Evolutionary conservation across 176 grass and related monocot genomes (phyloP).

Genomic region (Bromus sterilis): DNA sequence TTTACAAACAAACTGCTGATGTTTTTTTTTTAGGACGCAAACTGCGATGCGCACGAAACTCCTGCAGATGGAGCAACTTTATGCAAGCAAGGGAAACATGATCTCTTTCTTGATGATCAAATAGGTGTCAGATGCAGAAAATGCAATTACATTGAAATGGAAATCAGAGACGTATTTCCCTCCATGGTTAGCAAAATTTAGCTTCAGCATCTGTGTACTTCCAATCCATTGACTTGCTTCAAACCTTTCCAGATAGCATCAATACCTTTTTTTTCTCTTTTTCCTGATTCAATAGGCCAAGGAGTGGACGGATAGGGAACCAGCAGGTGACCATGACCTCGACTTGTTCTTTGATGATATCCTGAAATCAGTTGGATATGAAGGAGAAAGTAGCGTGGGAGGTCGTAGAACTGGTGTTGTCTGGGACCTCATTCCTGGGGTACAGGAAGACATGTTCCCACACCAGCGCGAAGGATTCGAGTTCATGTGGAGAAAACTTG

Average conservation of each 20-base stretch:
- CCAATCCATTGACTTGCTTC: too few relatives aligned
- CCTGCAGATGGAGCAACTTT: background rate
- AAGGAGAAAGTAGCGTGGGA: background rate
- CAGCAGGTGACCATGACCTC: background rate
- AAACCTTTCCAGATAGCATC: too few relatives aligned
- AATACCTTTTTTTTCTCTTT: background rate
- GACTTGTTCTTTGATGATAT: conserved; percentile 28
- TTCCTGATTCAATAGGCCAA: conserved; percentile 14
- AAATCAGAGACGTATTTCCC: conserved; percentile 61
- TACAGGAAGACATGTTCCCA: conserved; percentile 38
- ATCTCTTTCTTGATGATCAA: conserved; percentile 59
- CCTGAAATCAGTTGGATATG: conserved; percentile 21
- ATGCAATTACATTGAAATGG: conserved; percentile 45
- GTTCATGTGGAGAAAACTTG: conserved; percentile 63
- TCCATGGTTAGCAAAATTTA: conserved; percentile 35
- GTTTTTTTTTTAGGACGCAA: conserved; percentile 8
- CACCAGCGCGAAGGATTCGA: conserved; percentile 70
- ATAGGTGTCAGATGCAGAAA: conserved; percentile 54
- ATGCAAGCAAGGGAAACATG: conserved; percentile 45
- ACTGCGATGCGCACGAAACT: background rate
- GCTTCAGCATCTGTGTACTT: background rate
- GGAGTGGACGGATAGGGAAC: background rate
- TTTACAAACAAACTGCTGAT: too few relatives aligned
- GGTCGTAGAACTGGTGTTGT: conserved; percentile 30
- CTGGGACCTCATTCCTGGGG: conserved; percentile 66